Evolutionary conservation across 345 rosid species (phyloP), one percentile per base, ranked within the genome.

Genomic region (Euphorbia lathyris): DNA sequence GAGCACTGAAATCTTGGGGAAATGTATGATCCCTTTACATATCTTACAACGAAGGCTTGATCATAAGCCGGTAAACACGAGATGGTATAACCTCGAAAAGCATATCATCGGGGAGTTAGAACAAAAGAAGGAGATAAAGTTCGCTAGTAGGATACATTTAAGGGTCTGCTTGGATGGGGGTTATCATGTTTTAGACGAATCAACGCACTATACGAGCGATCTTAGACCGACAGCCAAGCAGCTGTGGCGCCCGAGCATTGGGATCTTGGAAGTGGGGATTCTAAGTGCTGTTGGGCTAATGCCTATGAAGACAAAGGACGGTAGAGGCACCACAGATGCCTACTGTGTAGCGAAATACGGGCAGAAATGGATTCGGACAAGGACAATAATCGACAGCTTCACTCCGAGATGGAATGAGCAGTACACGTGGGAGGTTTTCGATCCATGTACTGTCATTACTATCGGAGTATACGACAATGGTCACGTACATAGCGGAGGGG

Each of bases 191-290:
- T 55, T 77, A 69, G 80, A 77, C 45, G 80, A 77, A 67, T 77
- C 80, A 12, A 72, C 80, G 9, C 76, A 77, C 52, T 72, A 72
- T 47, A 72, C 72, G 64, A 77, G 80, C 56, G 80, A 77, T 43
- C 72, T 77, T 20, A 77, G 80, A 68, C 80, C 80, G 56, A 77
- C 80, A 27, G 80, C 76, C 30, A 77, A 62, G 60, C 80, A 77
- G 69, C 34, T 77, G 27, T 72, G 80, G 80, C 72, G 69, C 57
- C 69, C 80, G n/a, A 77, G 72, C 72, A 77, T 77, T 61, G 80
- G 80, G 16, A 67, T 77, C 26, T 72, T 77, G 14, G 80, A 77
- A 63, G 20, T 76, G 12, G 80, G 80, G 34, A 36, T 77, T 45
- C 30, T 72, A 7, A 77, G 69, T 62, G 76, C 80, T 22, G 69